Evolutionary conservation across 345 rosid genomes (phyloP), one percentile per base, ranked within the genome.

Genomic region (Theobroma cacao): DNA sequence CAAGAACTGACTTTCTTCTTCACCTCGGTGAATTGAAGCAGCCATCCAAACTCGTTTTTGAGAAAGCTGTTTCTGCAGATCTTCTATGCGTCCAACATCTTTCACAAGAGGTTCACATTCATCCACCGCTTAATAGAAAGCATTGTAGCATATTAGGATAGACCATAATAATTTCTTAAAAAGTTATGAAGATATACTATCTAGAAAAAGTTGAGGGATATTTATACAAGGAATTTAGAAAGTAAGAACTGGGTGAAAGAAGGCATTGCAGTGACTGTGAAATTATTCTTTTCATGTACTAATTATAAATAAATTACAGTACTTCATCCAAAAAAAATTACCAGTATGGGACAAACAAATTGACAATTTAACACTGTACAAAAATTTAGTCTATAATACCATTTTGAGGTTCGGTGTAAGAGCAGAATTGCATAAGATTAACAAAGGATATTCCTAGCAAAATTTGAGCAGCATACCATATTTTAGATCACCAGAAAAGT

Each of bases 401-500:
- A 75, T 17, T 41, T 52, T 79, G 76, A 43, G 7, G 20, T 62
- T 81, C 77, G 55, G 52, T 17, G 30, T 17, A 30, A 47, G 24
- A 45, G 62, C 81, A 40, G 34, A 53, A 50, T 13, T 53, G 55
- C 22, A 26, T 14, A 43, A 38, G 48, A 53, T n/a, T 68, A 43
- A 3, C 1, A 28, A 72, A 50, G 74, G 12, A 30, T 55, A 26
- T 76, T 75, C 14, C 13, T 33, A 72, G 26, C 36, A 38, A 66
- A 14, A 63, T 14, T 14, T 53, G n/a, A 74, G 4, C 48, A 63
- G 70, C 67, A 52, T 87, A 95, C 98, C 94, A 75, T 87, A 91
- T 90, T 95, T 95, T 81, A 95, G 87, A 85, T 95, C 98, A 66
- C 98, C 98, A n/a, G 93, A 77, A 81, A 85, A 95, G 80, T 91